Conservation (phyloP, 331 rosid genomes). For the Saraca asoca region DNA sequence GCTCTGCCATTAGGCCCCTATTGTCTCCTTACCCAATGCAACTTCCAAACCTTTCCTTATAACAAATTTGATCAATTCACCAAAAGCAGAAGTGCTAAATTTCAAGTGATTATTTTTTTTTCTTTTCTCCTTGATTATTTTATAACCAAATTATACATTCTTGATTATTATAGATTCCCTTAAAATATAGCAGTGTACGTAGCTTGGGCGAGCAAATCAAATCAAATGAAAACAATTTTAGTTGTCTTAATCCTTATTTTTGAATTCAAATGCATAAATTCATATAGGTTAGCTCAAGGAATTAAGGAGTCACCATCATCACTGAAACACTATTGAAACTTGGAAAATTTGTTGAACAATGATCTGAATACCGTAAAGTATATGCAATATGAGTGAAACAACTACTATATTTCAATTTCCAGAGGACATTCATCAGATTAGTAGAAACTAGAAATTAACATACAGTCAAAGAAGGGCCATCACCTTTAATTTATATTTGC, state of each 20-base stretch:
- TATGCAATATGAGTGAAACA: background rate
- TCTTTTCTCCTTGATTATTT: no score
- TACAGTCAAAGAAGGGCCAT: background rate
- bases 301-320: conserved; percentile 25
- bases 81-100: background rate
- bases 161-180: no score
- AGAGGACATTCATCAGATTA: background rate
- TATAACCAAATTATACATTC: no score
- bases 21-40: background rate
- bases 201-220: conserved; percentile 30
- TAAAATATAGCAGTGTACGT: no score
- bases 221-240: conserved; percentile 8
- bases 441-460: no score
- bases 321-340: conserved; percentile 15
- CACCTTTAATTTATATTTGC: no score
- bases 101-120: no score
- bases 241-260: conserved; percentile 8
- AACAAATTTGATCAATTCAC: background rate
- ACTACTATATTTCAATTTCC: background rate
- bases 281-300: conserved; percentile 10
- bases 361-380: conserved; percentile 5
- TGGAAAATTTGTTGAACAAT: background rate
- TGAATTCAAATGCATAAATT: conserved; percentile 30
- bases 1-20: conserved; percentile 31
- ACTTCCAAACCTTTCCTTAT: no score